phyloP scores from a whole-genome alignment of 176 grass and related monocot species.

The Oryza rufipogon region DNA sequence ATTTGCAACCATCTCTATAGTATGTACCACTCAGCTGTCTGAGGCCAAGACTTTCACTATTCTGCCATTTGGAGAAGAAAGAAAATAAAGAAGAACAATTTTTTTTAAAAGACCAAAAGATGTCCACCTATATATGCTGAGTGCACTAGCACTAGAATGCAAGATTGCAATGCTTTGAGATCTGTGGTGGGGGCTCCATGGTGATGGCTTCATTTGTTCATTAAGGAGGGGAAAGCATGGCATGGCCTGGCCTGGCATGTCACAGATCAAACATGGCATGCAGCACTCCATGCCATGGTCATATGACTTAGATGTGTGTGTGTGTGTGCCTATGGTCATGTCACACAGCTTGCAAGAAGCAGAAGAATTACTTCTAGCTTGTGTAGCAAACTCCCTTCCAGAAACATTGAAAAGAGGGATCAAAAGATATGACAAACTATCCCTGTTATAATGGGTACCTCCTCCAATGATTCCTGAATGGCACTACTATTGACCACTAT shows the following conservation, averaged over 20 bases:
- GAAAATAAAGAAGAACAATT: neutral
- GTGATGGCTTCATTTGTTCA: constrained; percentile 51
- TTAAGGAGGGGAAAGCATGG: constrained; percentile 32
- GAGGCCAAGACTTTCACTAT: constrained; percentile 26
- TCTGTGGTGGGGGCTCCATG: constrained; percentile 46
- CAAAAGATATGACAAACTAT: constrained; percentile 47
- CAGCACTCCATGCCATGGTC: constrained; percentile 32
- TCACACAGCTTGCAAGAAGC: constrained; percentile 31
- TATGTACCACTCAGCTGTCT: constrained; percentile 13
- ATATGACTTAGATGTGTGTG: constrained; percentile 23
- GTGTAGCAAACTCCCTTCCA: constrained; percentile 34
- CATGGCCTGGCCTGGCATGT: constrained; percentile 38
- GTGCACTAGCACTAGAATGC: constrained; percentile 1
- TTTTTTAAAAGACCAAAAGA: neutral
- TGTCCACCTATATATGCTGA: constrained; percentile 5
- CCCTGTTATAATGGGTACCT: constrained; percentile 30
- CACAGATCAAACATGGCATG: constrained; percentile 47
- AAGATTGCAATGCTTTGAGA: constrained; percentile 15
- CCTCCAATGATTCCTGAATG: constrained; percentile 49
- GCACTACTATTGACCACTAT: constrained; percentile 47
- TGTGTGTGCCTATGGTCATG: constrained; percentile 33
- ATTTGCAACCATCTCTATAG: constrained; percentile 22
- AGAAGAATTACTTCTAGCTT: constrained; percentile 21
- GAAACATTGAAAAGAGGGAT: constrained; percentile 55
- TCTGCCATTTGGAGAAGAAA: neutral